Percentiles rank a stretch among this genome's conserved stretches.
Conservation (phyloP, 2,329 filamentous ascomycete species). For the Diaporthe humulicola region DNA sequence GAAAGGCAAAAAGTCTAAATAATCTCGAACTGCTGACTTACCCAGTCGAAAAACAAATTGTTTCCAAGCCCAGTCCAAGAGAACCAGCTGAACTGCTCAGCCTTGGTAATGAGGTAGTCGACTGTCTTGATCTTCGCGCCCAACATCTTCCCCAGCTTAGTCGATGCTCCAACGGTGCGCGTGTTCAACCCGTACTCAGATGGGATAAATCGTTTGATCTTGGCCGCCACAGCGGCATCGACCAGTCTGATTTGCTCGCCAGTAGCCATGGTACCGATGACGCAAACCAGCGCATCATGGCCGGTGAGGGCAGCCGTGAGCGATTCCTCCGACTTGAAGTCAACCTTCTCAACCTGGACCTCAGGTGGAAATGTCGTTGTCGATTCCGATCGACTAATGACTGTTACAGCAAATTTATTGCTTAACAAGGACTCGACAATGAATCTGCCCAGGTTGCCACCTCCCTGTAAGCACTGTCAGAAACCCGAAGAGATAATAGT, state of each 20-base stretch:
- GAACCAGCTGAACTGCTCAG: constrained; percentile 59
- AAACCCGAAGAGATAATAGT: background rate
- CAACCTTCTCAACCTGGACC: constrained; percentile 58
- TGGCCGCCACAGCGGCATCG: constrained; percentile 67
- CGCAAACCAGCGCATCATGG: constrained; percentile 68
- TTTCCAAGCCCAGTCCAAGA: constrained; percentile 71
- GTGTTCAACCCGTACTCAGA: constrained; percentile 62
- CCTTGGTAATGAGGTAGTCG: constrained; percentile 66
- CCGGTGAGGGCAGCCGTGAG: constrained; percentile 60
- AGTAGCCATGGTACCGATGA: constrained; percentile 58
- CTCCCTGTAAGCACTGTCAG: constrained; percentile 44
- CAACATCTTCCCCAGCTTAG: constrained; percentile 40
- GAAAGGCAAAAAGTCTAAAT: background rate
- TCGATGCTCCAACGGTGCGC: constrained; percentile 38
- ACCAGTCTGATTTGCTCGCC: constrained; percentile 62
- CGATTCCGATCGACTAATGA: constrained; percentile 63
- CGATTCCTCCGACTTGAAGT: constrained; percentile 58
- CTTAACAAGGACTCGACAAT: constrained; percentile 48
- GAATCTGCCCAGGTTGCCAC: constrained; percentile 49
- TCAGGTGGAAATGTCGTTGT: constrained; percentile 49
- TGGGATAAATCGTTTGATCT: constrained; percentile 69
- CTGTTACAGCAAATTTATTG: constrained; percentile 61
- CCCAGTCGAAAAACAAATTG: constrained; percentile 74
- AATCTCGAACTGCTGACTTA: constrained; percentile 43
- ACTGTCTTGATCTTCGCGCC: constrained; percentile 49